A percentile compares a stretch with the other conserved stretches of the same genome.
Evolutionary conservation across 495 filamentous ascomycete species (phyloP).

Genomic region (Neurospora sp.): DNA sequence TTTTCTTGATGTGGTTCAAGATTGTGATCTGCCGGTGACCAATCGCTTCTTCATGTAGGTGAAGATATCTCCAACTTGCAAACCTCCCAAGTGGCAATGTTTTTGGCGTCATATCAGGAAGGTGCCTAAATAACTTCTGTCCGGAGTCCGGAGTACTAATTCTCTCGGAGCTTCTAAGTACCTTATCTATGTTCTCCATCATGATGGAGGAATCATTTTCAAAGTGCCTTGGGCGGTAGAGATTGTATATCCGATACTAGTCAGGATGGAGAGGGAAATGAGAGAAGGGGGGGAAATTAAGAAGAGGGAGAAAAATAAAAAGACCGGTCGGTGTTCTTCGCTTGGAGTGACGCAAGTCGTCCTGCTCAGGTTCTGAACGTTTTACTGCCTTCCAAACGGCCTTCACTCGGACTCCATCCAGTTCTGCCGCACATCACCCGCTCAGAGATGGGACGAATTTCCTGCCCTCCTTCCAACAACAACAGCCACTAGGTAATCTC

Average conservation of each 20-base stretch:
- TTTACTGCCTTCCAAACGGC: not conserved
- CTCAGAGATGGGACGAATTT: not conserved
- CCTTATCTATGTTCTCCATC: not conserved
- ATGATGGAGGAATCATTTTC: not conserved
- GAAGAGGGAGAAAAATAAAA: not conserved
- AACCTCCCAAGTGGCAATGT: not conserved
- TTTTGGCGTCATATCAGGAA: not conserved
- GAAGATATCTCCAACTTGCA: not conserved
- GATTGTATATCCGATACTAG: not conserved
- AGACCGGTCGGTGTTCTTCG: not conserved
- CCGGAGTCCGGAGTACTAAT: not conserved
- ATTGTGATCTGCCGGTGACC: not conserved
- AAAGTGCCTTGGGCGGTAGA: not conserved
- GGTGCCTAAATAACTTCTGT: not conserved
- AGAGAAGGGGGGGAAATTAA: not conserved
- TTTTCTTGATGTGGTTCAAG: not conserved
- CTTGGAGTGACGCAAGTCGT: not conserved
- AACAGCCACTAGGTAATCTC: not conserved
- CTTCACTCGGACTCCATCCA: not conserved
- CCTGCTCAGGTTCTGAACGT: not conserved
- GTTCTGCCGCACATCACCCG: not conserved
- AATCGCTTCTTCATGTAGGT: not conserved
- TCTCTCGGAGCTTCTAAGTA: not conserved
- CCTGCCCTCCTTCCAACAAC: not conserved
- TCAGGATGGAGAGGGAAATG: not conserved